phyloP scores from a whole-genome alignment of 2,329 filamentous ascomycete genomes.

The Pseudogymnoascus sp. region DNA sequence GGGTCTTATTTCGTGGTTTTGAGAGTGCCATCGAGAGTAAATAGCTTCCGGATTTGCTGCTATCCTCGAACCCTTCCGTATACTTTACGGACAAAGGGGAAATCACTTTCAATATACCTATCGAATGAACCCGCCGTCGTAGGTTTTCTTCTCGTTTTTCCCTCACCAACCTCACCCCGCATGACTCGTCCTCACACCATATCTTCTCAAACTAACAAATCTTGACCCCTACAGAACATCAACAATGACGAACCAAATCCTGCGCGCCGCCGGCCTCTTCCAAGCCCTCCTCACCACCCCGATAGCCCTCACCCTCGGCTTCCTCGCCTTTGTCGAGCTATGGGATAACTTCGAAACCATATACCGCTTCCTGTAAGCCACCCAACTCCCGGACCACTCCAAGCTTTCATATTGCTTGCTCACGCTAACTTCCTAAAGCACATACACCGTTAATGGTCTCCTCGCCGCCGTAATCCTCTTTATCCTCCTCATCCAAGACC shows the following conservation, averaged over 20 bases:
- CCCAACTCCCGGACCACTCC: neutral
- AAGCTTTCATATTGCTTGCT: neutral
- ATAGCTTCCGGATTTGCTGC: neutral
- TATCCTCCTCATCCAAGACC: constrained; percentile 16
- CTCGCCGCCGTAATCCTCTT: constrained; percentile 19
- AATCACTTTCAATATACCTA: neutral
- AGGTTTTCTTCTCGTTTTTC: neutral
- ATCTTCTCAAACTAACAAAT: neutral
- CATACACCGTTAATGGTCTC: constrained; percentile 14
- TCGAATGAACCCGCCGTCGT: neutral
- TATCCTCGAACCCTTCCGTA: neutral
- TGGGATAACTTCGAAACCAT: constrained; percentile 3
- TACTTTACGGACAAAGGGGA: neutral
- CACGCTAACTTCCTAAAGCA: constrained; percentile 1
- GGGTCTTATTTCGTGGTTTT: neutral
- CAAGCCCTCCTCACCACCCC: constrained; percentile 18
- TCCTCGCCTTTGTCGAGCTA: neutral
- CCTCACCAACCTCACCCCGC: neutral
- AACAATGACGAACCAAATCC: constrained; percentile 16
- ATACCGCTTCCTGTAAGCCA: constrained; percentile 4
- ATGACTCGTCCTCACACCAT: neutral
- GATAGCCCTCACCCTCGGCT: constrained; percentile 12
- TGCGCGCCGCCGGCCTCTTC: constrained; percentile 16
- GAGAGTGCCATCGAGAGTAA: neutral
- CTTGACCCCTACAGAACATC: neutral